Percentiles rank a stretch among this genome's conserved stretches.
Evolutionary conservation across 2,329 filamentous ascomycete genomes (phyloP).

Genomic region (Colletotrichum sp.): DNA sequence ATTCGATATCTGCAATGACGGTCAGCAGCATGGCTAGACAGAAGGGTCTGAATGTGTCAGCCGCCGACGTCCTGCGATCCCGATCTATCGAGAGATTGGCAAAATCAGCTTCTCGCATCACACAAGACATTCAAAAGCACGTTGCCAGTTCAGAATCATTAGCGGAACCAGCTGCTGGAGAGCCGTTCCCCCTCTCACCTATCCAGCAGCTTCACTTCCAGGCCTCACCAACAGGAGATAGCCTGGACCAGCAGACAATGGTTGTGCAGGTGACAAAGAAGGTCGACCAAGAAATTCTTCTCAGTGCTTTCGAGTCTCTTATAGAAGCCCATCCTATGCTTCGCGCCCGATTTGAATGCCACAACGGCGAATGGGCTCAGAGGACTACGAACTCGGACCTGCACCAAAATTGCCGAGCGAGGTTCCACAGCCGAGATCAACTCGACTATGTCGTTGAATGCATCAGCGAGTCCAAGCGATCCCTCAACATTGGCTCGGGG

Average conservation of each 20-base stretch:
- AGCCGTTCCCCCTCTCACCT: neutral
- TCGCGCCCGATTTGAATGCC: neutral
- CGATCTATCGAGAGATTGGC: neutral
- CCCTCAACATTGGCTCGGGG: neutral
- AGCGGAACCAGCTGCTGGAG: neutral
- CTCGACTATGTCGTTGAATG: neutral
- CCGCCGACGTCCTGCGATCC: neutral
- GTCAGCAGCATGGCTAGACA: slow-evolving; percentile 3
- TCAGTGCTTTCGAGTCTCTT: neutral
- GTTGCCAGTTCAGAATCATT: neutral
- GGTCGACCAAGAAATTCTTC: neutral
- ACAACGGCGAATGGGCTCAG: neutral
- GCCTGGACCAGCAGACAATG: slow-evolving; percentile 4
- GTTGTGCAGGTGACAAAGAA: neutral
- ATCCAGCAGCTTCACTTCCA: slow-evolving; percentile 12
- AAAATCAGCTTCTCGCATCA: neutral
- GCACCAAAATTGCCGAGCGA: neutral
- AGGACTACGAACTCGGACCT: neutral
- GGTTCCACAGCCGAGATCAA: slow-evolving; percentile 2
- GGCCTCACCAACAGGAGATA: neutral
- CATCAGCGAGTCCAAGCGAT: neutral
- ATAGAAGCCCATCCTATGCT: neutral
- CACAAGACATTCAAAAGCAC: neutral
- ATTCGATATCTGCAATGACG: slow-evolving; percentile 6
- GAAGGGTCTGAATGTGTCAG: neutral